Base-by-base conservation (phyloP, 306 rosid genomes). In the Ammopiptanthus mongolicus region DNA sequence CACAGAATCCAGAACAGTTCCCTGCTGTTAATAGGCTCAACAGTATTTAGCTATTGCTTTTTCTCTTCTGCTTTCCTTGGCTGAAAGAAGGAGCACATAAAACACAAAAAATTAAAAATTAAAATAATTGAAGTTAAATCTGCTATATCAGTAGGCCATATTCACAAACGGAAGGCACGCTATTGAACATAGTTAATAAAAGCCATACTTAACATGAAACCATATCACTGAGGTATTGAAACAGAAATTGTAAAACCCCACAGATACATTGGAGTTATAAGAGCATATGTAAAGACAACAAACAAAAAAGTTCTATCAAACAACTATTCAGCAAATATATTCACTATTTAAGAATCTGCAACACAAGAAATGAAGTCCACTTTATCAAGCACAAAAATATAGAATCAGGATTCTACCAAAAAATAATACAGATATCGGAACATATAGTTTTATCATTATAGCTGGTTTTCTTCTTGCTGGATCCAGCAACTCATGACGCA, bases 51-150 rank as follows among this genome's bases (percentile, higher is more conserved):
- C 53, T 68, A 92, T 69, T 88, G 93, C 87, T 87, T 87, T 85
- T 90, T 91, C 60, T 90, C 97, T 83, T 88, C 89, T 37, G 97
- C 97, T 91, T 94, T 94, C 88, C 93, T 91, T 3, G 96, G 96
- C 96, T 91, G 95, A 47, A 87, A 89, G 67, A 84, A 41, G 58
- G 42, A 57, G 67, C 41, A 75, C 68, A 57, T 19, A 39, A 48
- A 76, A 69, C 14, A 39, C 46, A 9, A 11, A 19, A 22, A 53
- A 2, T 3, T 11, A 65, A 50, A 15, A 69, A 31, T 69, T 67
- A 55, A 28, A 78, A 14, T n/a, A 25, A 3, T 25, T 25, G 3
- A 25, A 25, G 28, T 0, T 23, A 25, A 25, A 25, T 3, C 28
- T 5, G 74, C 17, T 51, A 52, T 14, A 63, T 31, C 13, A 58